A percentile compares a stretch with the other conserved stretches of the same genome.
Conservation (phyloP, 2,329 filamentous ascomycete genomes). For the Diaporthe batatas region DNA sequence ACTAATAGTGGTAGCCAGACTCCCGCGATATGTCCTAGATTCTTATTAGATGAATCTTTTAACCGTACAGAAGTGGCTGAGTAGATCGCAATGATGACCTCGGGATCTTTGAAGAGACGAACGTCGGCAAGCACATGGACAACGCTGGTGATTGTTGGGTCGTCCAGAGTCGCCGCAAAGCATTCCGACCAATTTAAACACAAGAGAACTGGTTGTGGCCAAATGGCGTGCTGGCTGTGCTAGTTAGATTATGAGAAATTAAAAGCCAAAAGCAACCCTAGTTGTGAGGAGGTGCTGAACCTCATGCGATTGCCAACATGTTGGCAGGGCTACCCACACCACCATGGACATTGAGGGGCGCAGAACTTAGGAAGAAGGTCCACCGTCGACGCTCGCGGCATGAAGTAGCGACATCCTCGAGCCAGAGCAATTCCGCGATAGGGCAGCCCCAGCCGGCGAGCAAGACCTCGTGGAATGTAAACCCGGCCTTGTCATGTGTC, state of each 20-base stretch:
- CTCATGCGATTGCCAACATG: conserved; percentile 10
- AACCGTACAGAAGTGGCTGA: not conserved
- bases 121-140: not conserved
- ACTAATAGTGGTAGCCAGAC: no score
- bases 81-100: not conserved
- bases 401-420: conserved; percentile 48
- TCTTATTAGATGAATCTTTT: not conserved
- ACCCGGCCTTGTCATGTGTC: not conserved
- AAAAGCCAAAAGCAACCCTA: not conserved
- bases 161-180: no score
- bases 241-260: not conserved
- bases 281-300: not conserved
- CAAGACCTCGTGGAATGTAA: conserved; percentile 49
- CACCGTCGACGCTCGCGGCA: conserved; percentile 49
- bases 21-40: conserved; percentile 4
- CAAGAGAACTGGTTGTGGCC: not conserved
- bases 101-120: not conserved
- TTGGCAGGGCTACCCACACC: conserved; percentile 37
- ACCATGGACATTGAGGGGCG: not conserved
- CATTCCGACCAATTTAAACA: not conserved
- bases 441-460: conserved; percentile 51
- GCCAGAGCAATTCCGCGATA: conserved; percentile 50
- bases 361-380: conserved; percentile 50
- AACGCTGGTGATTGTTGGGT: not conserved
- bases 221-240: not conserved